Conservation (phyloP, 768 basidiomycete species). For the Termitomyces sp. region DNA sequence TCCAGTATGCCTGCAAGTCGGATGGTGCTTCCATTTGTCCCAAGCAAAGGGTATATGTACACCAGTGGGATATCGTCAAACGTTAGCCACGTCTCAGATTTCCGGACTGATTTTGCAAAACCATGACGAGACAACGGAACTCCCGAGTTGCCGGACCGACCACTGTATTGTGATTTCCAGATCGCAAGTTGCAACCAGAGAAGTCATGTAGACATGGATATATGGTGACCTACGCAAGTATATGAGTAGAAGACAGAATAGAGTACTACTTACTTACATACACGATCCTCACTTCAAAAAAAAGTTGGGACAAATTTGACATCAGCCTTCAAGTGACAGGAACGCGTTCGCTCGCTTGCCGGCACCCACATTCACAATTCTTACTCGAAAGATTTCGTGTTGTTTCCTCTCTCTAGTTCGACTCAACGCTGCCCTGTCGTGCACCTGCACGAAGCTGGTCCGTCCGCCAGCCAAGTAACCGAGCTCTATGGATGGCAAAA, state of each 20-base stretch:
- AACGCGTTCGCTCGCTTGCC: constrained; percentile 19
- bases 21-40: neutral
- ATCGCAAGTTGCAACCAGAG: neutral
- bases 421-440: constrained; percentile 33
- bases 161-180: neutral
- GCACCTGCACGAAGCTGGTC: constrained; percentile 73
- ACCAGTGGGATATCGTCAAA: neutral
- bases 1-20: too few relatives aligned
- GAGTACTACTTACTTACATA: too few relatives aligned
- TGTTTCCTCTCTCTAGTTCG: constrained; percentile 14
- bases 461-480: constrained; percentile 58
- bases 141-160: neutral
- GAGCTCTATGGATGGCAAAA: constrained; percentile 79
- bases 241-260: neutral
- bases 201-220: too few relatives aligned
- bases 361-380: constrained; percentile 1
- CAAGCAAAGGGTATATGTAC: neutral
- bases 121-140: neutral
- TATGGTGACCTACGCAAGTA: neutral
- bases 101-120: neutral
- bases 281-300: neutral
- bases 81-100: neutral
- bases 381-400: constrained; percentile 7
- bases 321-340: constrained; percentile 28
- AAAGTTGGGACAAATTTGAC: neutral